Percentiles rank a stretch among this genome's conserved stretches.
Conservation (phyloP, 1,284 basidiomycete species). For the Sphaerobolus stellatus region DNA sequence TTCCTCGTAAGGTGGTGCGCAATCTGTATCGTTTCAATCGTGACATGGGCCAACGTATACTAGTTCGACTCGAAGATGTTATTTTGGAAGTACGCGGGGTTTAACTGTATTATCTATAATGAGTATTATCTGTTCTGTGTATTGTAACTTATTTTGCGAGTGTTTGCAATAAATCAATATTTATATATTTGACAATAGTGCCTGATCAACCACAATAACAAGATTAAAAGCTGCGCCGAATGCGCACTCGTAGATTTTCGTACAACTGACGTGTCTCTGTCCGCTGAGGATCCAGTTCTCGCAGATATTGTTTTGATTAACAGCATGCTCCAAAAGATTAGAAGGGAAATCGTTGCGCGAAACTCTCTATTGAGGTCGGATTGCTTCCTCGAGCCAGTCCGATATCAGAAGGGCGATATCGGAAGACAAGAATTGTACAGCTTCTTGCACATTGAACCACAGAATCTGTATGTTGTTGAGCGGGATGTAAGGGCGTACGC, state of each 20-base stretch:
- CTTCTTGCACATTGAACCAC: constrained; percentile 77
- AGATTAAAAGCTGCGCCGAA: constrained; percentile 7
- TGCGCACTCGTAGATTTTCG: constrained; percentile 45
- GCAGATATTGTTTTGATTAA: constrained; percentile 71
- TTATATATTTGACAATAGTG: no score
- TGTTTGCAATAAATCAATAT: no score
- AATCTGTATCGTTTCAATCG: constrained; percentile 69
- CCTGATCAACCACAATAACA: no score
- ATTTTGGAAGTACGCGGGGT: constrained; percentile 68
- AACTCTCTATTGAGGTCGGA: constrained; percentile 58
- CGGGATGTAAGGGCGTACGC: not conserved
- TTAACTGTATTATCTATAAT: no score
- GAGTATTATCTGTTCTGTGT: no score
- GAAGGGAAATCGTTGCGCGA: constrained; percentile 64
- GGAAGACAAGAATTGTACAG: constrained; percentile 73
- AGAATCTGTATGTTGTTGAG: constrained; percentile 66
- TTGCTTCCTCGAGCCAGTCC: constrained; percentile 76
- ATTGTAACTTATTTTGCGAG: no score
- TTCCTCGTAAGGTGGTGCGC: constrained; percentile 55
- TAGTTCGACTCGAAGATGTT: constrained; percentile 71
- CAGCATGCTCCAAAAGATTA: constrained; percentile 63
- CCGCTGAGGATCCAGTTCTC: constrained; percentile 60
- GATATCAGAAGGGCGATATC: constrained; percentile 73
- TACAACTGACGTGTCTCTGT: constrained; percentile 61
- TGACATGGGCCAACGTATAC: constrained; percentile 53